These are phyloP conservation scores for Pestalotiopsis sp. DNA, from an alignment of 2,329 filamentous ascomycete species.

Conservation along the genomic window DNA sequence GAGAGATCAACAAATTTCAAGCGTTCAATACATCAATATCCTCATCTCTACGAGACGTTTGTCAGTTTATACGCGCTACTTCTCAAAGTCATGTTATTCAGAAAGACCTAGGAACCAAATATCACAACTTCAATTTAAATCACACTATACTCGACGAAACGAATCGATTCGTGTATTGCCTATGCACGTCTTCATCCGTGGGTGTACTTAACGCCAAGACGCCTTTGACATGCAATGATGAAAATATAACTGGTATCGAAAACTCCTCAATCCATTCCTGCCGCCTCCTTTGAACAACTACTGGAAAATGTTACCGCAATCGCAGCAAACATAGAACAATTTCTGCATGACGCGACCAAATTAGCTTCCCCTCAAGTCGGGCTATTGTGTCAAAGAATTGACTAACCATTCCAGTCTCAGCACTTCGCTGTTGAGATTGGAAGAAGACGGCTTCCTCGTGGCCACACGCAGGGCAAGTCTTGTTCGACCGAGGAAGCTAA, in stretches of 20 bases:
- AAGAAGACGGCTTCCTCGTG: conserved; percentile 96
- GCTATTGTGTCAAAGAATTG: not conserved
- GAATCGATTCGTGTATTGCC: not conserved
- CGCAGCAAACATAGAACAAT: conserved; percentile 92
- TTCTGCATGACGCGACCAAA: conserved; percentile 55
- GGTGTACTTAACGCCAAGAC: conserved; percentile 18
- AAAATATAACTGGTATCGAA: conserved; percentile 19
- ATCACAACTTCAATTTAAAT: not conserved
- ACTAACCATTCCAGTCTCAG: conserved; percentile 96
- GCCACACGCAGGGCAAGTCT: conserved; percentile 81
- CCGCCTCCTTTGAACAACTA: conserved; percentile 30
- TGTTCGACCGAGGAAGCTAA: conserved; percentile 89
- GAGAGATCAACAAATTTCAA: not conserved
- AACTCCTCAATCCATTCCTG: conserved; percentile 18
- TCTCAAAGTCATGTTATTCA: too few relatives aligned
- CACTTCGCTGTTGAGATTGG: conserved; percentile 95
- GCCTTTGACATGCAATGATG: conserved; percentile 25
- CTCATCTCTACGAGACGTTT: too few relatives aligned
- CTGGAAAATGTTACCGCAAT: conserved; percentile 86
- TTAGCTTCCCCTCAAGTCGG: not conserved
- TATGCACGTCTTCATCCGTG: not conserved
- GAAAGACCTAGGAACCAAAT: not conserved
- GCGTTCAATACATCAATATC: not conserved
- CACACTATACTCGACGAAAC: not conserved
- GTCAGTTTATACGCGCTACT: not conserved